Evolutionary conservation across 306 rosid genomes (phyloP).

Genomic region (Quercus suber): DNA sequence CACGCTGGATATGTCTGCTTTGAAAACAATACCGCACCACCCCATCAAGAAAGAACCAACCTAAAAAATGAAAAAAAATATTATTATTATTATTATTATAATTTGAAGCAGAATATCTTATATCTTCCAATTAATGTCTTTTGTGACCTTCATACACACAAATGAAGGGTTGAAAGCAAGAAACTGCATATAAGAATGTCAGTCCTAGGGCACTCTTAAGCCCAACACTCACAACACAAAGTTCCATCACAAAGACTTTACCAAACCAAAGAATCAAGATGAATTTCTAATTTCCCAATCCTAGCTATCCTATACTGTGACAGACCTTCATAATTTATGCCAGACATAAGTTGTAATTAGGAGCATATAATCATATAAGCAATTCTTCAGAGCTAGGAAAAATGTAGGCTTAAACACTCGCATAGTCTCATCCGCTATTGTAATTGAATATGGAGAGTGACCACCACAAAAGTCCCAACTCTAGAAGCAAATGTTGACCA

Average conservation of each 20-base stretch:
- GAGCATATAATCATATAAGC: neutral
- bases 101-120: conserved; percentile 2
- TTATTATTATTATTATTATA: too few relatives aligned
- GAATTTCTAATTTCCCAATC: neutral
- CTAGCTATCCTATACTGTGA: neutral
- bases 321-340: neutral
- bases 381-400: neutral
- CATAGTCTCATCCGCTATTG: neutral
- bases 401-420: neutral
- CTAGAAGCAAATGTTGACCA: too few relatives aligned
- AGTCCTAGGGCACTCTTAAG: neutral
- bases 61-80: conserved; percentile 29
- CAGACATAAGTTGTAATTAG: neutral
- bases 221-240: neutral
- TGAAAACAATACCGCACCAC: conserved; percentile 89
- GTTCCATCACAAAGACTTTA: neutral
- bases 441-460: too few relatives aligned
- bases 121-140: neutral
- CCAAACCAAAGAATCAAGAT: neutral
- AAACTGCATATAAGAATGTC: neutral
- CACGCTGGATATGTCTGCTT: conserved; percentile 53
- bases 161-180: neutral
- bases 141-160: neutral
- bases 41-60: conserved; percentile 94
- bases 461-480: too few relatives aligned